Percentiles rank a stretch among this genome's conserved stretches.
Conservation (phyloP, 2,329 filamentous ascomycete genomes). For the Sarocladium strictum region DNA sequence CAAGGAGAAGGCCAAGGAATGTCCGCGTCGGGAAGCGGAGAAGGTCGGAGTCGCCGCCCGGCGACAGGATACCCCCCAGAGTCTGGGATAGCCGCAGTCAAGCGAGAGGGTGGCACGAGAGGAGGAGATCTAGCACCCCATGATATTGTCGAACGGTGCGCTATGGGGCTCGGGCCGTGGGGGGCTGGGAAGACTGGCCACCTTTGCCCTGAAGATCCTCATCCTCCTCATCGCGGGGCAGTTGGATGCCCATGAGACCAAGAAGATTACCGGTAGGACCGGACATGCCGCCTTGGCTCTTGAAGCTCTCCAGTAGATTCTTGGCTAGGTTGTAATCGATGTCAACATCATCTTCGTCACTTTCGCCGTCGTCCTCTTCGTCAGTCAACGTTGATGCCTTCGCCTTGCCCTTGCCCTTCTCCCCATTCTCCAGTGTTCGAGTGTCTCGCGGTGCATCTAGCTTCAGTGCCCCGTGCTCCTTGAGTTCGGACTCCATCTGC, state of each 20-base stretch:
- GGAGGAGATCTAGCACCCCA: conserved; percentile 5
- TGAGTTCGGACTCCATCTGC: conserved; percentile 69
- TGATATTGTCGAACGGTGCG: conserved; percentile 10
- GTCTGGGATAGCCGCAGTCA: not conserved
- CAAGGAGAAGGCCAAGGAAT: not conserved
- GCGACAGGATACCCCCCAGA: not conserved
- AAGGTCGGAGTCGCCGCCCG: not conserved
- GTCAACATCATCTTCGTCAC: conserved; percentile 59
- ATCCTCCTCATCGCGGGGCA: conserved; percentile 73
- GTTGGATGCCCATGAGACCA: conserved; percentile 73
- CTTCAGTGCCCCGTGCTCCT: conserved; percentile 59
- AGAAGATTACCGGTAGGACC: conserved; percentile 86
- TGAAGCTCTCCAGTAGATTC: conserved; percentile 89
- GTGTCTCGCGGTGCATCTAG: conserved; percentile 35
- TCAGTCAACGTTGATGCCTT: conserved; percentile 9
- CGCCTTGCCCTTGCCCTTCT: conserved; percentile 19
- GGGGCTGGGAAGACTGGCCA: not conserved
- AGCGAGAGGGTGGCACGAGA: not conserved
- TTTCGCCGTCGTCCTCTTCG: conserved; percentile 40
- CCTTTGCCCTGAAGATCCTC: conserved; percentile 23
- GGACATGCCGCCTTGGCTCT: conserved; percentile 77
- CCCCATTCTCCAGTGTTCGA: conserved; percentile 24
- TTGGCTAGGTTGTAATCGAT: conserved; percentile 84
- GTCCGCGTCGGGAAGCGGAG: not conserved
- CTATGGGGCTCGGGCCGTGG: too few species aligned